A percentile compares a stretch with the other conserved stretches of the same genome.
Conservation (phyloP, 2,329 filamentous ascomycete species). For the Aspergillus texensis region DNA sequence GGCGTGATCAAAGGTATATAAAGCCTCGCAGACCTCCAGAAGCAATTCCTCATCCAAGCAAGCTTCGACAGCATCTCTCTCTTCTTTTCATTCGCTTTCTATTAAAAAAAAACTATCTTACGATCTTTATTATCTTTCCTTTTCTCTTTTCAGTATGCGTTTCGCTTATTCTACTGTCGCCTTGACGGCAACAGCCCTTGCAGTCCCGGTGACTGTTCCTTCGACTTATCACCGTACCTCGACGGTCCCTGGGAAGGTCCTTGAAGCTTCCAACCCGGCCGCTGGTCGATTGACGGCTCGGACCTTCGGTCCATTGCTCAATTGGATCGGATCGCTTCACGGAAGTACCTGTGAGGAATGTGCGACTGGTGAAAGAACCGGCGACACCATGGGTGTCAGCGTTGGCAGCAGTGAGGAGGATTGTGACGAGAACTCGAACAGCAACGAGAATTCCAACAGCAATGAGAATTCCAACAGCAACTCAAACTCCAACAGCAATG, state of each 20-base stretch:
- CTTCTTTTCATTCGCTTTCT: not conserved
- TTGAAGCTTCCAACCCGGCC: not conserved
- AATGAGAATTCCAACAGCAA: not conserved
- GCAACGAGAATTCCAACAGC: not conserved
- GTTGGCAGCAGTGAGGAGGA: not conserved
- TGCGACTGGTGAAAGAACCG: not conserved
- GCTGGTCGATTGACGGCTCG: not conserved
- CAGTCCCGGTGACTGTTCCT: conserved; percentile 2
- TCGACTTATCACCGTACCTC: not conserved
- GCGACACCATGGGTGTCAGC: not conserved
- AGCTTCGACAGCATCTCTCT: not conserved
- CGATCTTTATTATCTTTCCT: not conserved
- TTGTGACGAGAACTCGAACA: not conserved
- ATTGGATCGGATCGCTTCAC: not conserved
- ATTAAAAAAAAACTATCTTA: not conserved
- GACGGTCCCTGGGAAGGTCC: not conserved
- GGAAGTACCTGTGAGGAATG: not conserved
- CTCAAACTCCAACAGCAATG: not conserved
- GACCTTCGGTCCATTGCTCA: not conserved
- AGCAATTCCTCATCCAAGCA: not conserved
- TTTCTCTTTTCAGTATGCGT: not conserved
- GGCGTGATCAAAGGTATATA: not conserved
- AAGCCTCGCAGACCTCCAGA: not conserved
- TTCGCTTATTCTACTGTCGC: not conserved
- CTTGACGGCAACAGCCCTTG: not conserved